Evolutionary conservation across 495 filamentous ascomycete genomes (phyloP).

Genomic region (Penicillium pulvis): DNA sequence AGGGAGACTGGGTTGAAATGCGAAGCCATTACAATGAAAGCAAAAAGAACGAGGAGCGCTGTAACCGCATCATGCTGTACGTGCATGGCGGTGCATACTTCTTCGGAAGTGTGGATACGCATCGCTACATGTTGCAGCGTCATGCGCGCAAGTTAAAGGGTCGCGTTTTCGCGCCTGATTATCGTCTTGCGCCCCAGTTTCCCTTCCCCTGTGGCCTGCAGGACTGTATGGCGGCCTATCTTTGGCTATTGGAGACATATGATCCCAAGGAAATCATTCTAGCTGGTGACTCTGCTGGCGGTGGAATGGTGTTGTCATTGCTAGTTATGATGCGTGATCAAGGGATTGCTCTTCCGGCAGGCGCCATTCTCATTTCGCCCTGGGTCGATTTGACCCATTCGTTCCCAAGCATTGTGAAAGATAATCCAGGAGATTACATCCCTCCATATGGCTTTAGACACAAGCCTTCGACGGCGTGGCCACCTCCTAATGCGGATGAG

Average conservation of each 20-base stretch:
- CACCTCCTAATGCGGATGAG: slow-evolving; percentile 83
- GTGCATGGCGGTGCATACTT: slow-evolving; percentile 84
- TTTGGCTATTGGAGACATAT: slow-evolving; percentile 74
- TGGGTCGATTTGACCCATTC: slow-evolving; percentile 96
- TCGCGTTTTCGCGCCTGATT: slow-evolving; percentile 82
- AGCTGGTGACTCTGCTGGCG: slow-evolving; percentile 90
- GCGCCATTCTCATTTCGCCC: slow-evolving; percentile 85
- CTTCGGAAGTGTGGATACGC: slow-evolving; percentile 92
- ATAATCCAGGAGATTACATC: slow-evolving; percentile 81
- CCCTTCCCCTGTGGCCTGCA: slow-evolving; percentile 91
- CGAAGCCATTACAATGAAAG: slow-evolving; percentile 72
- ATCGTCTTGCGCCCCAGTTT: slow-evolving; percentile 89
- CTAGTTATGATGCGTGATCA: slow-evolving; percentile 80
- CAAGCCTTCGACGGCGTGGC: slow-evolving; percentile 82
- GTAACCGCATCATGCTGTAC: slow-evolving; percentile 86
- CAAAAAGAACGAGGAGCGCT: slow-evolving; percentile 55
- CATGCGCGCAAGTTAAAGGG: slow-evolving; percentile 93
- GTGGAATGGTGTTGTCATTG: slow-evolving; percentile 79
- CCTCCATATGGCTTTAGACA: slow-evolving; percentile 84
- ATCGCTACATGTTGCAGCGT: slow-evolving; percentile 93
- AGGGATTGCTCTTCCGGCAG: slow-evolving; percentile 79
- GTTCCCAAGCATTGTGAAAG: slow-evolving; percentile 80
- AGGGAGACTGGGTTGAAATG: slow-evolving; percentile 97
- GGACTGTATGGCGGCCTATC: slow-evolving; percentile 85
- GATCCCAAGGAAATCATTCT: slow-evolving; percentile 76